Percentiles rank a stretch among this genome's conserved stretches.
Evolutionary conservation across 2,329 filamentous ascomycete genomes (phyloP).

Genomic region (Sclerotinia spermophila): DNA sequence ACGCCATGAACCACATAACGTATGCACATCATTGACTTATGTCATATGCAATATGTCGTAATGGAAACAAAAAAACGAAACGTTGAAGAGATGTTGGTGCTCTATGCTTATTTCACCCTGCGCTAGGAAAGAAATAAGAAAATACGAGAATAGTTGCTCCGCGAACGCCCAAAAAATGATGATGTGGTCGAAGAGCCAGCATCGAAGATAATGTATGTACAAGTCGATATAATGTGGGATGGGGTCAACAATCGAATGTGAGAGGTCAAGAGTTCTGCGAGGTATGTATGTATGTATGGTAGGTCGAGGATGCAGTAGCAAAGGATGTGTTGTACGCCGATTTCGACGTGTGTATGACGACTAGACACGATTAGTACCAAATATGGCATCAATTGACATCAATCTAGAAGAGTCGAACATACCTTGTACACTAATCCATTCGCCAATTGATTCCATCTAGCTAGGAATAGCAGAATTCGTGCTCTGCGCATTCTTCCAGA

Average conservation of each 20-base stretch:
- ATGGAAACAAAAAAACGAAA: slow-evolving; percentile 2
- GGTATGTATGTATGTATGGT: not conserved
- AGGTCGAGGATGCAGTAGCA: not conserved
- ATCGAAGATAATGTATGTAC: slow-evolving; percentile 13
- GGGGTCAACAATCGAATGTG: not conserved
- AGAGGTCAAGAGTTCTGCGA: not conserved
- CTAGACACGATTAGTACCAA: slow-evolving; percentile 3
- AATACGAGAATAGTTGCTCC: slow-evolving; percentile 1
- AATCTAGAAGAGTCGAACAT: not conserved
- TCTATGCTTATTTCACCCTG: slow-evolving; percentile 19
- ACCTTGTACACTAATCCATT: not conserved
- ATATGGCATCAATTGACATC: not conserved
- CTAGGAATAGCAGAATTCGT: slow-evolving; percentile 22
- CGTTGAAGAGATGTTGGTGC: not conserved
- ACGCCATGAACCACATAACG: not conserved
- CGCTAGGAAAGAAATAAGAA: slow-evolving; percentile 20
- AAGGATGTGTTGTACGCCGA: not conserved
- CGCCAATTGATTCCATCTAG: not conserved
- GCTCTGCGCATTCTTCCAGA: slow-evolving; percentile 46
- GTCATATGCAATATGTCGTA: slow-evolving; percentile 8
- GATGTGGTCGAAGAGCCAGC: not conserved
- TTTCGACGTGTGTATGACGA: not conserved
- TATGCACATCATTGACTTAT: slow-evolving; percentile 6
- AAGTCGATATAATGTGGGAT: slow-evolving; percentile 2
- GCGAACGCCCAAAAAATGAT: slow-evolving; percentile 12